Conservation (phyloP, 106 monocot species). For the Allium fistulosum region DNA sequence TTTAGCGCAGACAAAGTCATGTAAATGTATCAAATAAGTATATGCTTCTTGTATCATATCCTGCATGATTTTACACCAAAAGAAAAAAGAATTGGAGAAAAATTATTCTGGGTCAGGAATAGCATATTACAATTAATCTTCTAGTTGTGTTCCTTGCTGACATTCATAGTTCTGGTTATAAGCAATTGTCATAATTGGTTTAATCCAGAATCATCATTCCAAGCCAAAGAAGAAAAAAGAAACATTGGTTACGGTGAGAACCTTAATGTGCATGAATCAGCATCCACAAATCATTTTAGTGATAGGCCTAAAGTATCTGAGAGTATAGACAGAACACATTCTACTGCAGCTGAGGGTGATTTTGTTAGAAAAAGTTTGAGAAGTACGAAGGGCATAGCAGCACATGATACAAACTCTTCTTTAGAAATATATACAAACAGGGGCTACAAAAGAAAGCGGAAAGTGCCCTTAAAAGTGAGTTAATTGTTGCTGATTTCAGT, state of each 20-base stretch:
- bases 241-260: conserved; percentile 42
- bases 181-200: too few relatives aligned
- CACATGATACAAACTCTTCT: conserved; percentile 27
- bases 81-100: too few relatives aligned
- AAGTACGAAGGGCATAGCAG: conserved; percentile 20
- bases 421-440: conserved; percentile 39
- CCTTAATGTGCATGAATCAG: conserved; percentile 30
- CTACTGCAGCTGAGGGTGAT: conserved; percentile 21
- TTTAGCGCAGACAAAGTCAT: too few relatives aligned
- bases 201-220: conserved; percentile 65
- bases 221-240: conserved; percentile 72
- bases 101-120: too few relatives aligned
- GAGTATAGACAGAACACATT: conserved; percentile 38
- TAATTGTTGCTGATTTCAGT: background rate
- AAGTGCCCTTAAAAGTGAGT: conserved; percentile 43
- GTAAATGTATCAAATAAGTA: too few relatives aligned
- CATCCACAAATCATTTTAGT: conserved; percentile 22
- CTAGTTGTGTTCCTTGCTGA: too few relatives aligned
- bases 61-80: too few relatives aligned
- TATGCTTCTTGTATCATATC: too few relatives aligned
- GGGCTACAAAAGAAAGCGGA: conserved; percentile 51
- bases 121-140: too few relatives aligned
- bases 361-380: conserved; percentile 43
- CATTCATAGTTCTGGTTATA: too few relatives aligned
- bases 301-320: conserved; percentile 34